These are phyloP conservation scores for Pulveroboletus ravenelii DNA, from an alignment of 768 basidiomycete genomes.

Conservation along the genomic window DNA sequence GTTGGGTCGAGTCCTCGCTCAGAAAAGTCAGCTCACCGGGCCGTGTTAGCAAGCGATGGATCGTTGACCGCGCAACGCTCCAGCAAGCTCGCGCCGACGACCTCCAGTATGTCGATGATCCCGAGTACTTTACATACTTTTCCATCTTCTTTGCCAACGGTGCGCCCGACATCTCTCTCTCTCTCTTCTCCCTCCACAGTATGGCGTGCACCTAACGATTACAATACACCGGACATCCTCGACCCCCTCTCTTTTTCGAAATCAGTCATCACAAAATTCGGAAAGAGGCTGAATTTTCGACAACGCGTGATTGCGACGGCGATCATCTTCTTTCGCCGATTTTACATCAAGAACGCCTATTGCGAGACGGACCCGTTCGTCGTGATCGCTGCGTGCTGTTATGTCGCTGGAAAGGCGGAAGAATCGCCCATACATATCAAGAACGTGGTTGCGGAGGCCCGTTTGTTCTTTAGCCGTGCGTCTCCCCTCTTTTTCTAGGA, in stretches of 20 bases:
- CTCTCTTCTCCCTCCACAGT: background rate
- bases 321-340: conserved; percentile 92
- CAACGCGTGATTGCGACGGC: conserved; percentile 94
- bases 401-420: conserved; percentile 96
- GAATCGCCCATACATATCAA: conserved; percentile 96
- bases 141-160: conserved; percentile 87
- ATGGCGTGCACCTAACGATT: background rate
- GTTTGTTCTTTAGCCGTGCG: conserved; percentile 68
- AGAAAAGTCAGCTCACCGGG: conserved; percentile 13
- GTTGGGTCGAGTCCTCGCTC: conserved; percentile 7
- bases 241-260: background rate
- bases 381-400: conserved; percentile 89
- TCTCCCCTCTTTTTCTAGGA: conserved; percentile 2
- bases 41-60: conserved; percentile 77
- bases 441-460: conserved; percentile 80
- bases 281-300: conserved; percentile 74
- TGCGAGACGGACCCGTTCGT: conserved; percentile 95
- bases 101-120: conserved; percentile 69
- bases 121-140: conserved; percentile 75
- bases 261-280: conserved; percentile 79
- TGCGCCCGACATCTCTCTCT: conserved; percentile 27
- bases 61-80: conserved; percentile 76
- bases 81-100: conserved; percentile 74
- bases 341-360: conserved; percentile 93
- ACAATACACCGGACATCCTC: no score